Conservation (phyloP, 768 basidiomycete species). For the Hypholoma fasciculare region DNA sequence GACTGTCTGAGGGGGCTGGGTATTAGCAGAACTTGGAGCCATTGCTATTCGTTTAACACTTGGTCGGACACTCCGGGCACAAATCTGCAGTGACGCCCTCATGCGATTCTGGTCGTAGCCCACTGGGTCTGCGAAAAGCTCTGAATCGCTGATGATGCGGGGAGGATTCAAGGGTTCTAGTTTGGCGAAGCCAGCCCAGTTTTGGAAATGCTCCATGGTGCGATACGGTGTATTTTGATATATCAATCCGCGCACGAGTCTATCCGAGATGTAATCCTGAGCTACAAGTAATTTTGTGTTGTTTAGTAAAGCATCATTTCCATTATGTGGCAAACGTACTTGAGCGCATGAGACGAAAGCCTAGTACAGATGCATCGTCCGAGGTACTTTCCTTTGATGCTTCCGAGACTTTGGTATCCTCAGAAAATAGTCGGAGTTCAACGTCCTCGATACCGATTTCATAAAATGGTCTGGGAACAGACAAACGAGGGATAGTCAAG, state of each 20-base stretch:
- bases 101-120: slow-evolving; percentile 17
- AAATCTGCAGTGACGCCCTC: slow-evolving; percentile 18
- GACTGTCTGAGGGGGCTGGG: background rate
- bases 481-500: slow-evolving; percentile 24
- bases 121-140: slow-evolving; percentile 20
- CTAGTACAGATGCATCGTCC: slow-evolving; percentile 13
- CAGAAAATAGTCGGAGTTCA: slow-evolving; percentile 20
- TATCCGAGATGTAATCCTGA: slow-evolving; percentile 1
- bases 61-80: background rate
- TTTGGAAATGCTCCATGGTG: slow-evolving; percentile 24
- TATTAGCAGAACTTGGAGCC: background rate
- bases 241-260: background rate
- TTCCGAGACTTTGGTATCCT: slow-evolving; percentile 12
- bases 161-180: slow-evolving; percentile 28
- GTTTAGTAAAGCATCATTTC: slow-evolving; percentile 5
- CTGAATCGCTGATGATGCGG: slow-evolving; percentile 18
- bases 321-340: slow-evolving; percentile 10
- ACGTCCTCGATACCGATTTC: slow-evolving; percentile 40
- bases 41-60: background rate
- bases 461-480: slow-evolving; percentile 20
- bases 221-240: slow-evolving; percentile 10
- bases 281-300: background rate
- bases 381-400: background rate
- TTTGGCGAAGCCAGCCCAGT: slow-evolving; percentile 38
- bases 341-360: slow-evolving; percentile 18